phyloP scores from a whole-genome alignment of 2,329 filamentous ascomycete genomes.

The Ophiocordyceps camponoti-leonardi region DNA sequence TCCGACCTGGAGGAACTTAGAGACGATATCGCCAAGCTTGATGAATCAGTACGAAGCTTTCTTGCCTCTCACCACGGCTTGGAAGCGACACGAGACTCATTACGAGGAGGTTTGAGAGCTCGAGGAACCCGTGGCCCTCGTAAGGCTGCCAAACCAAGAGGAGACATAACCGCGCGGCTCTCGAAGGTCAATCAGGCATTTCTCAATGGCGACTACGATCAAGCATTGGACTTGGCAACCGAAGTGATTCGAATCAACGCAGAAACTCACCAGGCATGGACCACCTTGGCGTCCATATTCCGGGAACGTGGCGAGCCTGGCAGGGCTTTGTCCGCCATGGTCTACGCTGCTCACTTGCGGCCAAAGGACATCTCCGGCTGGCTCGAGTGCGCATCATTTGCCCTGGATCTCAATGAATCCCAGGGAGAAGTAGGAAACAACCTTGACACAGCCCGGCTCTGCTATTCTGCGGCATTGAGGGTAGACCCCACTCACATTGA shows the following conservation, averaged over 20 bases:
- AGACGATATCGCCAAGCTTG: constrained; percentile 24
- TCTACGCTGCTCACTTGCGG: constrained; percentile 44
- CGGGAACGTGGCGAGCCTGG: constrained; percentile 39
- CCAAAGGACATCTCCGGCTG: constrained; percentile 43
- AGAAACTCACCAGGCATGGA: constrained; percentile 50
- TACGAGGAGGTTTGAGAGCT: constrained; percentile 8
- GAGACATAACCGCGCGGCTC: constrained; percentile 53
- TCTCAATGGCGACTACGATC: constrained; percentile 40
- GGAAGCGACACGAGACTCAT: constrained; percentile 4
- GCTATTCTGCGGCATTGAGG: constrained; percentile 41
- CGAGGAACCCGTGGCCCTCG: constrained; percentile 27
- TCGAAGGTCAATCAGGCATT: constrained; percentile 52
- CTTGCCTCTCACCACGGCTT: constrained; percentile 18
- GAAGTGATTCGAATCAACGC: constrained; percentile 53
- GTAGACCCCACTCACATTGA: constrained; percentile 39
- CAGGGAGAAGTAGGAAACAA: constrained; percentile 28
- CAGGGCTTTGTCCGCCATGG: constrained; percentile 39
- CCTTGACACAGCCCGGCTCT: constrained; percentile 36
- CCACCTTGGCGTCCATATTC: constrained; percentile 41
- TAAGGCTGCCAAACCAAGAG: constrained; percentile 49
- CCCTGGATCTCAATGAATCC: constrained; percentile 25
- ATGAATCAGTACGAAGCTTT: constrained; percentile 23
- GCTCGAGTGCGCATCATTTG: constrained; percentile 41
- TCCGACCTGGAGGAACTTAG: constrained; percentile 26
- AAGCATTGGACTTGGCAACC: constrained; percentile 38